Evolutionary conservation across 768 basidiomycete genomes (phyloP), one percentile per base, ranked within the genome.

Genomic region (Leccinum imitatum): DNA sequence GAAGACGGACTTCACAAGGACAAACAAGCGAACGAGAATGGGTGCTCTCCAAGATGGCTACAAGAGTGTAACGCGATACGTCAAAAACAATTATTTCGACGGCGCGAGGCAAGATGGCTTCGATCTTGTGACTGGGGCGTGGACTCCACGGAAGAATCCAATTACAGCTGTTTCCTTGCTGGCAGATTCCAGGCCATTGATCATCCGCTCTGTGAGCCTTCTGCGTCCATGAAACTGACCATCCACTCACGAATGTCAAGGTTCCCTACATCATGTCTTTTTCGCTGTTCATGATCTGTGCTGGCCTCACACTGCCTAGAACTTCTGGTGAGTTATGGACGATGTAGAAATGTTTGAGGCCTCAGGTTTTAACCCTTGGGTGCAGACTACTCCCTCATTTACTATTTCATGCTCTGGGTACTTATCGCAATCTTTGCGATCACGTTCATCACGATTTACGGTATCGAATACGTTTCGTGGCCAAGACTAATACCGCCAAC

Each of bases 51-150:
- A 94, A 67, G 97, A 99, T 74, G 91, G 91, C 0, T 80, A 84
- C 73, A 98, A 98, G 72, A 89, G 90, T 23, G 71, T 85, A 1
- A 79, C 85, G 76, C 84, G 97, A 61, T 99, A 98, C 69, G 69
- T 97, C 65, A 95, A 89, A 80, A 98, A 98, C 79, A 98, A 96
- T 70, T 93, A 93, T 76, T 90, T 97, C 63, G 97, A 99, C 72
- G 97, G 97, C 7, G 82, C 94, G 53, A 80, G 95, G 69, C 67
- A 95, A 87, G 97, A 99, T 75, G 94, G 91, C 9, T 97, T 91
- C 69, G 97, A 99, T 72, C 81, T 99, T 59, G 80, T 99, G 61
- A 95, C 95, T 23, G 97, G 97, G 4, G 80, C 82, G 8, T 99
- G 95, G 93, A 80, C 86, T 35, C 91, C 95, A n/a, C 82, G 85